Evolutionary conservation across 1,284 basidiomycete species (phyloP), one percentile per base, ranked within the genome.

Genomic region (Wallemia hederae): DNA sequence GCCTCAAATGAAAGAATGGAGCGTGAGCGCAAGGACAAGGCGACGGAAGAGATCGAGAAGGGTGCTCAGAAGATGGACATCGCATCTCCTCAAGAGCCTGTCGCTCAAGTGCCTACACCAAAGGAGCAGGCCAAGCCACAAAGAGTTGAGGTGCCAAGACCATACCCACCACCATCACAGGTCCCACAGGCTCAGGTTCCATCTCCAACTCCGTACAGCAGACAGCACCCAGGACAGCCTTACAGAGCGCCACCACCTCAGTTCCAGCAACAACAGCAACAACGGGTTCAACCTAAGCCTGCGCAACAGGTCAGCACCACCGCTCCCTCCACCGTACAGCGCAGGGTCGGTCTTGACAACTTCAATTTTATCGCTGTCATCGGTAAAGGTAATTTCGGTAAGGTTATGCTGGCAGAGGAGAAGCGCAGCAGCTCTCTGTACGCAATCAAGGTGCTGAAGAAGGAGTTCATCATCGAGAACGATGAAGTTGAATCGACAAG

Each of bases 401-500:
- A 99, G 72, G 94, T 99, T 72, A 98, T 98, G 94, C 76, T 98
- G 61, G 94, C 94, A 22, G 94, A 99, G 72, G 94, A 99, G 76
- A 98, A 97, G 78, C 81, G 78, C 68, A 78, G 81, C 27, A 88
- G 81, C 67, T 80, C 78, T 62, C 72, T 98, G 62, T 98, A 86
- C 70, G 94, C 94, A n/a, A 97, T 99, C 77, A 99, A 99, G 74
- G 94, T 99, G 34, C 72, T 99, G 69, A 99, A 99, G 77, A 99
- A 99, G 72, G 94, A 98, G 73, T 98, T 98, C 69, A 98, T 98
- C 71, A 98, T 99, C 66, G 94, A 99, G 70, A 98, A 99, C 66
- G 94, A 99, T 72, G 94, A 98, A 75, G 90, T 99, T 3, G 94
- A 98, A 74, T 94, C 88, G 90, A 98, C 94, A 49, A 91, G 94